Base-by-base conservation (phyloP, 805 yeast genomes). In the Candida fluviatilis region DNA sequence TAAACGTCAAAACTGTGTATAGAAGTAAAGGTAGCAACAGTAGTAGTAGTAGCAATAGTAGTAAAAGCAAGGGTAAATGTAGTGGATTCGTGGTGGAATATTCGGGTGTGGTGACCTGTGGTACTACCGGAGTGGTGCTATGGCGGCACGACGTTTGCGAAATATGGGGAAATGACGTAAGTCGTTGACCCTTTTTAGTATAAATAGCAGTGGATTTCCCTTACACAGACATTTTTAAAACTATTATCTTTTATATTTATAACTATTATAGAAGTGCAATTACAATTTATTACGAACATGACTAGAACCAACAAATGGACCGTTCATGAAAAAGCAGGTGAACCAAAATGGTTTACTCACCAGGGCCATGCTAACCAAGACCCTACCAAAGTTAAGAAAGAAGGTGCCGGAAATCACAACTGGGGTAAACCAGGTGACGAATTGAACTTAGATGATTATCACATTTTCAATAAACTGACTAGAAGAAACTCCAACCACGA, bases 381-480 rank as follows among this genome's bases (percentile, higher is more conserved):
- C 45, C 95, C 96, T 39, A 80, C 78, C 54, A 76, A 78, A 52
- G 76, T 84, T 40, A 87, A 87, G 75, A 87, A 85, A 58, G 73
- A 74, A 41, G 97, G 97, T 35, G 83, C 82, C 24, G 97, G 97
- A 34, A 80, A 78, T 51, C 82, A 81, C 48, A 88, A 88, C 54
- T 87, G 96, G 95, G 97, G 97, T 31, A 66, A 70, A 42, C 73
- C 79, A 6, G 91, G 89, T 21, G 95, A 85, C 50, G 95, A 87
- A 51, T 57, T 84, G 44, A 71, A 76, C 42, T 77, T 75, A 37
- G 64, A 71, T 14, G 85, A 82, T 35, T 34, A 30, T 21, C 27
- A 43, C 25, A 31, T 45, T 19, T 54, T 49, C 39, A 40, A 43
- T 27, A 39, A 46, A 31, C 50, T 64, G 3, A 47, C 47, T 6